Base-by-base conservation (phyloP, 495 filamentous ascomycete species). In the Aspergillus incahuasiensis region DNA sequence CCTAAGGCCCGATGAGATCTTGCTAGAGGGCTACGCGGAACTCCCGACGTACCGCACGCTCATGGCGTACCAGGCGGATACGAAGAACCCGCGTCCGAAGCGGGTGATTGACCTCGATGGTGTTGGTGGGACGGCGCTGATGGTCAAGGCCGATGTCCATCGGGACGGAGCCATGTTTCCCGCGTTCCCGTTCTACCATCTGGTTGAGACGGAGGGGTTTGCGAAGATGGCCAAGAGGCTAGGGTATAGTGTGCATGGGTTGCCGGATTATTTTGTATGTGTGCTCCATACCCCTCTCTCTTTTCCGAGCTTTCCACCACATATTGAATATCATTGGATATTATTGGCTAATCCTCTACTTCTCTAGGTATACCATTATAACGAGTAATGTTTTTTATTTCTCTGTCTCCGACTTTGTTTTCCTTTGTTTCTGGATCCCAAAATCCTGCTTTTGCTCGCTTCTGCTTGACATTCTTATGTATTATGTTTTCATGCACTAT, bases 91-190 rank as follows among this genome's bases (percentile, higher is more conserved):
- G 7, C 81, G 90, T 63, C 73, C 77, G 4, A 68, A 79, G 21
- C 70, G 76, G 24, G 85, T 88, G 61, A 76, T 96, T 6, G 75
- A 78, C 18, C 74, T 98, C 5, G 95, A 98, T 70, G 94, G 94
- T 18, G 95, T 98, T 12, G 94, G 94, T 44, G 94, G 94, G 5
- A 96, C 94, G 1, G 89, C 92, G 6, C 77, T 98, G 52, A 72
- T 98, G 71, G 94, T 98, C 15, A 97, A 97, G 75, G 94, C 95
- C 0, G 95, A 97, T 53, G 94, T 98, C 7, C 94, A 98, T 64
- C 82, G 94, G 13, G 95, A 98, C 68, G 94, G 94, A 4, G 94
- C 95, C 53, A 98, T 98, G 94, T 98, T 98, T 70, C 94, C 94
- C 16, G 82, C 94, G 0, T 98, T 98, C 68, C 72, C 92, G 3